Evolutionary conservation across 257 asterid species (phyloP).

Genomic region (Striga asiatica): DNA sequence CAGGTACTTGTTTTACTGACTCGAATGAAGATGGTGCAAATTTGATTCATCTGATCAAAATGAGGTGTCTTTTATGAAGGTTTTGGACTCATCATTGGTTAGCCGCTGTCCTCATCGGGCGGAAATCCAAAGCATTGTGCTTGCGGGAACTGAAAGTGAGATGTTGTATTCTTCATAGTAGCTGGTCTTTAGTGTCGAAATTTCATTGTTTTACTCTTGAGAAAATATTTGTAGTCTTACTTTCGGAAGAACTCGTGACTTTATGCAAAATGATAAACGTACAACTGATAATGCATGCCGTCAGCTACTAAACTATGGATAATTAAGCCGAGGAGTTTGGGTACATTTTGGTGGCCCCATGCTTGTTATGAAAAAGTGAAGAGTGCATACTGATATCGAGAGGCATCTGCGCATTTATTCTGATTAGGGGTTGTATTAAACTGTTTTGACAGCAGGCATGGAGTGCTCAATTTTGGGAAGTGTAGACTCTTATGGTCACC

Average conservation of each 20-base stretch:
- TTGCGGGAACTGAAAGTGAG: conserved; percentile 61
- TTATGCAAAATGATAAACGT: too few species aligned
- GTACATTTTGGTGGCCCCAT: not conserved
- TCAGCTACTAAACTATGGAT: not conserved
- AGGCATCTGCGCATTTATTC: conserved; percentile 1
- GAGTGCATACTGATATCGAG: not conserved
- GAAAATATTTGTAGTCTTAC: too few species aligned
- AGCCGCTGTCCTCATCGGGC: conserved; percentile 75
- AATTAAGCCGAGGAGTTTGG: too few species aligned
- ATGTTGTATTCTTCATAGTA: too few species aligned
- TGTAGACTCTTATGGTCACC: conserved; percentile 79
- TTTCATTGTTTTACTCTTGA: too few species aligned
- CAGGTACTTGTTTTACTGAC: conserved; percentile 30
- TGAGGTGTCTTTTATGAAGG: conserved; percentile 31
- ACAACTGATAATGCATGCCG: not conserved
- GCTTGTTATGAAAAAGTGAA: not conserved
- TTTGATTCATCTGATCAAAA: conserved; percentile 12
- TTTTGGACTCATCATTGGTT: conserved; percentile 53
- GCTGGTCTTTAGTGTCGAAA: too few species aligned
- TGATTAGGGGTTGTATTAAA: not conserved
- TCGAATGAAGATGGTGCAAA: not conserved
- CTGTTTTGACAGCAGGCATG: conserved; percentile 25
- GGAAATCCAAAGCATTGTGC: conserved; percentile 75
- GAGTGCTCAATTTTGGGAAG: conserved; percentile 70
- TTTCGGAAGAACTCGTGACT: too few species aligned